phyloP scores from a whole-genome alignment of 371 early-diverging fungal genomes.

The Rhizomucor miehei region DNA sequence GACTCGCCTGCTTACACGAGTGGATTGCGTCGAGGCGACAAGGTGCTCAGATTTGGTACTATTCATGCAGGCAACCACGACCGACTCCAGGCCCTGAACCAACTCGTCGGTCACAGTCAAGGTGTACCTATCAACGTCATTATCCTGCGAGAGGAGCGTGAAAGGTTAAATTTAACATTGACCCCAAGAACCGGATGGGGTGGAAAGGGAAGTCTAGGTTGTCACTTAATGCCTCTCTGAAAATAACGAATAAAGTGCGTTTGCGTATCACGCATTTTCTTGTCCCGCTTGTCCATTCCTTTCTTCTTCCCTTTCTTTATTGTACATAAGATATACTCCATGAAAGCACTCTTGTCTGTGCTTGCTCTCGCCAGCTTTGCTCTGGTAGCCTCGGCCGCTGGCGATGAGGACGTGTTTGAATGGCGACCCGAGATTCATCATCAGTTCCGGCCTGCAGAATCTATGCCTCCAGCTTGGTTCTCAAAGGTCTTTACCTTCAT shows the following conservation, averaged over 20 bases:
- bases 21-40: conserved; percentile 62
- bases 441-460: conserved; percentile 59
- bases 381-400: conserved; percentile 25
- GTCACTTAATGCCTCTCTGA: conserved; percentile 39
- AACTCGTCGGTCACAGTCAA: conserved; percentile 53
- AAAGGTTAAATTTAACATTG: conserved; percentile 28
- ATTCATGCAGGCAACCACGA: conserved; percentile 47
- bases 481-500: conserved; percentile 55
- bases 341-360: not conserved
- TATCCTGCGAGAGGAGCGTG: conserved; percentile 40
- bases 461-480: conserved; percentile 57
- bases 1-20: conserved; percentile 77
- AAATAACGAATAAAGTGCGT: not conserved
- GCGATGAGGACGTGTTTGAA: conserved; percentile 46
- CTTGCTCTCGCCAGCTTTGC: conserved; percentile 5
- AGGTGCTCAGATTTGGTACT: conserved; percentile 60
- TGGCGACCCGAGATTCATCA: conserved; percentile 68
- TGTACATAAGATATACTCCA: not conserved
- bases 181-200: conserved; percentile 69
- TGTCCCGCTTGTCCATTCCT: too few species aligned
- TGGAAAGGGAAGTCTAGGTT: conserved; percentile 76
- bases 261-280: not conserved
- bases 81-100: conserved; percentile 49
- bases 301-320: too few species aligned
- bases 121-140: conserved; percentile 45